A percentile compares a stretch with the other conserved stretches of the same genome.
Evolutionary conservation across 805 yeast genomes (phyloP).

Genomic region (Kodamaea restingae): DNA sequence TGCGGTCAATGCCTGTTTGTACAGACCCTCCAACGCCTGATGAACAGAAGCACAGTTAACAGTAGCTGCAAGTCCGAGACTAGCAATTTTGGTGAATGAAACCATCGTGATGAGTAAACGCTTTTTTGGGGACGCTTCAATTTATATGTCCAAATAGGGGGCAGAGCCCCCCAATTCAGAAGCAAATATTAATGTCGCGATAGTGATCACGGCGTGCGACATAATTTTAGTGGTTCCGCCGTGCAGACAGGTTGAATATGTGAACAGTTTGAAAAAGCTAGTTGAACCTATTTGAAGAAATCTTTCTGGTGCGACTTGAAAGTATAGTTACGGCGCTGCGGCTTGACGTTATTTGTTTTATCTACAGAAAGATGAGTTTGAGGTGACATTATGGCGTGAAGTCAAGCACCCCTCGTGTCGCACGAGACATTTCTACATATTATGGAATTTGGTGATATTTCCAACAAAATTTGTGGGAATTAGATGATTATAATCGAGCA

Average conservation of each 20-base stretch:
- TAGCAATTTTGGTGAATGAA: slow-evolving; percentile 15
- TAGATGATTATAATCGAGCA: too few species aligned
- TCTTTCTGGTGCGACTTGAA: too few species aligned
- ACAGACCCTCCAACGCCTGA: slow-evolving; percentile 1
- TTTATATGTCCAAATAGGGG: slow-evolving; percentile 3
- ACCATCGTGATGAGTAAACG: slow-evolving; percentile 16
- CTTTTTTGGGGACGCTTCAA: slow-evolving; percentile 1
- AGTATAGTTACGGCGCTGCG: too few species aligned
- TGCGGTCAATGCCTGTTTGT: slow-evolving; percentile 7
- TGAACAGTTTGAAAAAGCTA: too few species aligned
- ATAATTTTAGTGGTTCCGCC: background rate
- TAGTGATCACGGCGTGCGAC: background rate
- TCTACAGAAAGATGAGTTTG: too few species aligned
- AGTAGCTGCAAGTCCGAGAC: slow-evolving; percentile 12
- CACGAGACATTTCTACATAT: too few species aligned
- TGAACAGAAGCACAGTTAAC: slow-evolving; percentile 19
- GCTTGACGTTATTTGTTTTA: too few species aligned
- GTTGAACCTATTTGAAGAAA: too few species aligned
- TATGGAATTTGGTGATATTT: too few species aligned
- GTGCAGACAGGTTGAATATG: background rate
- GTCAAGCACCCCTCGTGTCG: too few species aligned
- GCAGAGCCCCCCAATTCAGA: background rate
- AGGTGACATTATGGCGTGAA: too few species aligned
- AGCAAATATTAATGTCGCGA: background rate
- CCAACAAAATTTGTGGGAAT: too few species aligned